Evolutionary conservation across 768 basidiomycete genomes (phyloP).

Genomic region (Suillus hirtellus): DNA sequence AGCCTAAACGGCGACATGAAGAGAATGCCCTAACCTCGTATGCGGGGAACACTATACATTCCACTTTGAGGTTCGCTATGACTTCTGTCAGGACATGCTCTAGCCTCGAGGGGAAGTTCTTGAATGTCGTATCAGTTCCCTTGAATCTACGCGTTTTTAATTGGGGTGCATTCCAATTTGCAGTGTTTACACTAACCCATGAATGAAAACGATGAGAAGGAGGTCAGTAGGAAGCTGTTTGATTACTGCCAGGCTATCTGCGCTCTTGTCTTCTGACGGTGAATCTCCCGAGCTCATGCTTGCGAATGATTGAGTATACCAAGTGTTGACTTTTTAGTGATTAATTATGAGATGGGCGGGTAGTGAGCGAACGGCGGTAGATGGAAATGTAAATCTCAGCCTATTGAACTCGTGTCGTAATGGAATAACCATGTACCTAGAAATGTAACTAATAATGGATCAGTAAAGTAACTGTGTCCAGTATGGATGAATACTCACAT

Average conservation of each 20-base stretch:
- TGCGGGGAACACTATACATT: slow-evolving; percentile 82
- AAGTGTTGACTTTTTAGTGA: too few species aligned
- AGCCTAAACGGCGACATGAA: not conserved
- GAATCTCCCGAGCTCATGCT: not conserved
- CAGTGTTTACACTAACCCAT: slow-evolving; percentile 56
- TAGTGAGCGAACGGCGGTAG: too few species aligned
- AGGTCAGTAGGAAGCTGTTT: slow-evolving; percentile 36
- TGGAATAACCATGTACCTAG: too few species aligned
- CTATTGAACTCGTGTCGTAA: too few species aligned
- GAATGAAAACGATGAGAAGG: slow-evolving; percentile 74
- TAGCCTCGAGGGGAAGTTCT: slow-evolving; percentile 75
- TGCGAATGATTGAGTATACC: not conserved
- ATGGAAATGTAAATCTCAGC: too few species aligned
- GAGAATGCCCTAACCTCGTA: slow-evolving; percentile 63
- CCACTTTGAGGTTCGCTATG: slow-evolving; percentile 54
- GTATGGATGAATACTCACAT: too few species aligned
- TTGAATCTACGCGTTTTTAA: slow-evolving; percentile 43
- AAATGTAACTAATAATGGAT: too few species aligned
- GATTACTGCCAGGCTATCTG: slow-evolving; percentile 8
- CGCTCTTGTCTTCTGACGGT: slow-evolving; percentile 12
- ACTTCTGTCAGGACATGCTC: slow-evolving; percentile 74
- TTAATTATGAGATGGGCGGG: too few species aligned
- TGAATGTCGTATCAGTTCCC: slow-evolving; percentile 70
- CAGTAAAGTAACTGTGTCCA: too few species aligned
- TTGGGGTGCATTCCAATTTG: not conserved